phyloP scores from a whole-genome alignment of 495 filamentous ascomycete genomes.

The Penicillium goetzii region DNA sequence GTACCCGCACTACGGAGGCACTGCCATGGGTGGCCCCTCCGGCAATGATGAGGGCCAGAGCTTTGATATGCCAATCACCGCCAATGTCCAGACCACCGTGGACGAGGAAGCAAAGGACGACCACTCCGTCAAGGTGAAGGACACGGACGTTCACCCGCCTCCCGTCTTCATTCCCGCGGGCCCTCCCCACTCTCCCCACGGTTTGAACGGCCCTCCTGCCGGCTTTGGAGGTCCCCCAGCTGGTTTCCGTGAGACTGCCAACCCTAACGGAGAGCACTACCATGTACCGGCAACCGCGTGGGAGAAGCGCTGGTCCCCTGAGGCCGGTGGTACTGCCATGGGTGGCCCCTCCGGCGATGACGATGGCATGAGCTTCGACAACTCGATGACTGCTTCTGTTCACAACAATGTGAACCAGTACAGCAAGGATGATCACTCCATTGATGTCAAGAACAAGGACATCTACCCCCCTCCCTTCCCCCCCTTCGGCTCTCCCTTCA shows the following conservation, averaged over 20 bases:
- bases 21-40: constrained; percentile 30
- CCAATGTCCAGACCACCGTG: constrained; percentile 24
- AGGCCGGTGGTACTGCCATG: constrained; percentile 21
- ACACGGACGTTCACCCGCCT: constrained; percentile 23
- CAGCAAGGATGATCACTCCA: constrained; percentile 32
- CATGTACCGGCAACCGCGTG: constrained; percentile 13
- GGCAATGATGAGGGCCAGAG: constrained; percentile 38
- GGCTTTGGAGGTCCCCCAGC: constrained; percentile 4
- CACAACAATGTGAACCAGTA: constrained; percentile 26
- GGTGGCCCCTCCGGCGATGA: constrained; percentile 32
- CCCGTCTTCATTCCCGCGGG: constrained; percentile 8
- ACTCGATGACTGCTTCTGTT: constrained; percentile 10
- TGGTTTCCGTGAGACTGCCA: constrained; percentile 8
- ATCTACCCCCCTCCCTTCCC: constrained; percentile 13
- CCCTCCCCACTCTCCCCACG: not conserved
- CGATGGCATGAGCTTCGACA: constrained; percentile 18
- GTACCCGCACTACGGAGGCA: constrained; percentile 21
- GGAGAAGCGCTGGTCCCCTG: constrained; percentile 24
- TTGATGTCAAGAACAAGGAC: constrained; percentile 24
- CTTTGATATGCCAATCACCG: constrained; percentile 30
- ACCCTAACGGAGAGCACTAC: constrained; percentile 13
- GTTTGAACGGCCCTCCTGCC: not conserved
- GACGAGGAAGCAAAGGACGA: constrained; percentile 34
- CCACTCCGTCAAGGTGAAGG: constrained; percentile 35
- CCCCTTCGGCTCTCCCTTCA: constrained; percentile 15